Evolutionary conservation across 306 rosid genomes (phyloP).

Genomic region (Clitoria ternatea): DNA sequence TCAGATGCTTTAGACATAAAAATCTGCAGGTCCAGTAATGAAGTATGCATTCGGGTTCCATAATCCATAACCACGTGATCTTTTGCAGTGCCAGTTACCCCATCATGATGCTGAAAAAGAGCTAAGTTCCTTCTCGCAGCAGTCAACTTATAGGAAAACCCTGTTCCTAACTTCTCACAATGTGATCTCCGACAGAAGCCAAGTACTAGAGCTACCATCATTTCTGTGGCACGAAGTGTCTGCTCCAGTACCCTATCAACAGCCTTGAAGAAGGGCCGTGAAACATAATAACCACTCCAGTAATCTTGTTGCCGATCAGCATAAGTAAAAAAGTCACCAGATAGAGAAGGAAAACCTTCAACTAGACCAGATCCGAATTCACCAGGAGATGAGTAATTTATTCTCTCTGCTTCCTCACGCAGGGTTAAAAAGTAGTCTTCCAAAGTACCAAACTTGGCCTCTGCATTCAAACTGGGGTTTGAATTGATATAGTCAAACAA

Average conservation of each 20-base stretch:
- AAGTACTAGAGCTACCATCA: conserved; percentile 75
- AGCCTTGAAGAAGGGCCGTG: conserved; percentile 97
- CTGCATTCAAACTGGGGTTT: conserved; percentile 74
- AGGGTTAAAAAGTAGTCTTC: conserved; percentile 81
- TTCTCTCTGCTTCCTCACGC: conserved; percentile 83
- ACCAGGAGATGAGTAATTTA: conserved; percentile 68
- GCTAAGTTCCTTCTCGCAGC: conserved; percentile 99
- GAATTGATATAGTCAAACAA: conserved; percentile 90
- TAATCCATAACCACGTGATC: conserved; percentile 91
- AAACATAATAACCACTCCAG: conserved; percentile 99
- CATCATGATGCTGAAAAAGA: conserved; percentile 99
- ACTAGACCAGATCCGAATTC: conserved; percentile 77
- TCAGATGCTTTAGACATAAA: conserved; percentile 91
- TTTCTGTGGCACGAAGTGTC: conserved; percentile 88
- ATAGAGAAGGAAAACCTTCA: conserved; percentile 91
- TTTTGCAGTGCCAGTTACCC: conserved; percentile 98
- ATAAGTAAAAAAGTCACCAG: conserved; percentile 96
- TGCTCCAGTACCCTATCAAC: conserved; percentile 95
- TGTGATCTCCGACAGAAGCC: conserved; percentile 74
- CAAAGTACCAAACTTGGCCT: conserved; percentile 86
- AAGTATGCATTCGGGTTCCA: conserved; percentile 89
- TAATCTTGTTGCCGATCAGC: conserved; percentile 94
- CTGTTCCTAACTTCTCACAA: conserved; percentile 75
- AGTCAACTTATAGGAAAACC: conserved; percentile 83
- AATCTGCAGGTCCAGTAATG: conserved; percentile 85